phyloP scores from a whole-genome alignment of 495 filamentous ascomycete species.

The Hypoxylon crocopeplum region DNA sequence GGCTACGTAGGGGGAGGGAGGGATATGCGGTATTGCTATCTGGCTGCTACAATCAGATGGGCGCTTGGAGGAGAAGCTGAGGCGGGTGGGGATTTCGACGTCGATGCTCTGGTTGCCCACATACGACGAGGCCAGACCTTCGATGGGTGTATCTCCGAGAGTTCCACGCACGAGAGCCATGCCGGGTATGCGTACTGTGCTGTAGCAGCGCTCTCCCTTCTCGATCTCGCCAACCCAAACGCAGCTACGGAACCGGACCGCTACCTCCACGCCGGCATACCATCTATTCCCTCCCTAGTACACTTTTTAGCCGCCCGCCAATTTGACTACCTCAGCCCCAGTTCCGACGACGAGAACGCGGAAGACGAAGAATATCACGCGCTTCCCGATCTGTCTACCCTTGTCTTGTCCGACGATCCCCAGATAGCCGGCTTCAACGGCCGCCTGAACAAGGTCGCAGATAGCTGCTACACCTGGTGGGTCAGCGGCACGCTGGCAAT shows the following conservation, averaged over 20 bases:
- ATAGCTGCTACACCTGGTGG: constrained; percentile 98
- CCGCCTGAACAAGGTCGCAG: constrained; percentile 82
- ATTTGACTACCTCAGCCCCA: constrained; percentile 56
- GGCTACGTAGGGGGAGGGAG: constrained; percentile 74
- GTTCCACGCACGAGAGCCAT: constrained; percentile 84
- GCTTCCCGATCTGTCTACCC: constrained; percentile 47
- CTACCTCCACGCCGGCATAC: constrained; percentile 45
- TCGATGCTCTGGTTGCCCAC: constrained; percentile 70
- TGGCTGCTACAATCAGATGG: constrained; percentile 80
- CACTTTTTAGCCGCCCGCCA: constrained; percentile 70
- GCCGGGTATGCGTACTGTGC: constrained; percentile 91
- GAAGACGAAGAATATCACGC: constrained; percentile 48
- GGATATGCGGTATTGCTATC: constrained; percentile 88
- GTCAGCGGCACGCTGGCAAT: constrained; percentile 74
- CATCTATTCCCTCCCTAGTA: constrained; percentile 41
- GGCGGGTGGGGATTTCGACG: constrained; percentile 75
- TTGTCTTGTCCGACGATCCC: constrained; percentile 43
- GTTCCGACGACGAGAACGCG: constrained; percentile 55
- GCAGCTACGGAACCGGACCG: constrained; percentile 37
- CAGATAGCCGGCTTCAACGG: constrained; percentile 78
- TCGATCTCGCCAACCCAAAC: constrained; percentile 53
- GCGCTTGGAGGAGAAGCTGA: constrained; percentile 73
- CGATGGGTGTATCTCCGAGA: constrained; percentile 87
- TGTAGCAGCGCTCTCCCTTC: constrained; percentile 73
- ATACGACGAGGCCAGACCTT: constrained; percentile 80